phyloP scores from a whole-genome alignment of 192 early-diverging fungal genomes.

The Backusella mclennaniae region DNA sequence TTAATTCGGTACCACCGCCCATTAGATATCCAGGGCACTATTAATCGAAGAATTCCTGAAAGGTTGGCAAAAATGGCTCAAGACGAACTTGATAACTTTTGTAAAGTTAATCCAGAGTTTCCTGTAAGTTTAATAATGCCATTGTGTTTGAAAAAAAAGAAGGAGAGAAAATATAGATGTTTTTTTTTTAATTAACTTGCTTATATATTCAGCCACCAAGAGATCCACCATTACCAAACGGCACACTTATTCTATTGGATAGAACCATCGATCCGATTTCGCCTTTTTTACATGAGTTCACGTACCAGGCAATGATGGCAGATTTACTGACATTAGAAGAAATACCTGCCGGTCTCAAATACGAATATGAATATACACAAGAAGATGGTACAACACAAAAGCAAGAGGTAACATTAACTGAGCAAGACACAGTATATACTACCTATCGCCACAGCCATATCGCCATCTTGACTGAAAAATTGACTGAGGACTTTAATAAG shows the following conservation, averaged over 20 bases:
- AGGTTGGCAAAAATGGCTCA: conserved; percentile 82
- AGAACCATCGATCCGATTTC: conserved; percentile 87
- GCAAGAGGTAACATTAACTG: conserved; percentile 62
- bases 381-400: conserved; percentile 42
- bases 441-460: conserved; percentile 80
- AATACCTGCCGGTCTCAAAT: conserved; percentile 54
- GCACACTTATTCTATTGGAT: conserved; percentile 88
- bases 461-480: conserved; percentile 71
- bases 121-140: conserved; percentile 40
- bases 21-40: conserved; percentile 66
- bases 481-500: conserved; percentile 72
- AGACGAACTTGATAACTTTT: conserved; percentile 79
- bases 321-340: conserved; percentile 79
- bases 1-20: conserved; percentile 90
- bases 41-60: conserved; percentile 59
- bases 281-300: conserved; percentile 97
- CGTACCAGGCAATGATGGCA: conserved; percentile 98
- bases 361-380: conserved; percentile 53
- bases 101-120: conserved; percentile 63
- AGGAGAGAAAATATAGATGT: not conserved
- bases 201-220: conserved; percentile 35
- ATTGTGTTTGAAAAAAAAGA: not conserved
- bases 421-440: conserved; percentile 77
- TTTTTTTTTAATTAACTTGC: not conserved
- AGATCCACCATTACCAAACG: conserved; percentile 54